Evolutionary conservation across 202 grass and related monocot species (phyloP).

Genomic region (Zizania palustris): DNA sequence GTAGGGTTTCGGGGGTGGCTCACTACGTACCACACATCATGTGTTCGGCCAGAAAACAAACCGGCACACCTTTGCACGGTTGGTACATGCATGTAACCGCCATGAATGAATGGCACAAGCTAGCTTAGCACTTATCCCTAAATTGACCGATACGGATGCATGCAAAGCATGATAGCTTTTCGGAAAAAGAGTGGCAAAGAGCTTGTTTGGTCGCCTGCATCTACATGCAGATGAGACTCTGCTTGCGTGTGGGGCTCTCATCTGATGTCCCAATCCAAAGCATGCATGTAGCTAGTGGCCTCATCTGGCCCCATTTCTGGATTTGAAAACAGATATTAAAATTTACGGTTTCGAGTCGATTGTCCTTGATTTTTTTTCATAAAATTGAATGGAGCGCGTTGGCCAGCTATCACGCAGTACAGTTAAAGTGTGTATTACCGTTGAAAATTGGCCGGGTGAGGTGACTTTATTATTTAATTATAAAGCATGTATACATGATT

Average conservation of each 20-base stretch:
- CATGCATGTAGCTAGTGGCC: too few species aligned
- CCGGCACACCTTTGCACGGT: slow-evolving; percentile 3
- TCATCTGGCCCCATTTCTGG: too few species aligned
- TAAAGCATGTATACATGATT: too few species aligned
- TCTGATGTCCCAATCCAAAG: background rate
- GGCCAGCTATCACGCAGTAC: too few species aligned
- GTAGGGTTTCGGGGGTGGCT: background rate
- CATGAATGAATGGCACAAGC: background rate
- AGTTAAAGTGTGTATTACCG: too few species aligned
- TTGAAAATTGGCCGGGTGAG: too few species aligned
- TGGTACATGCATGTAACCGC: background rate
- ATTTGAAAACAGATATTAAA: too few species aligned
- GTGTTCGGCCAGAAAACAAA: background rate
- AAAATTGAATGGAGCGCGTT: too few species aligned
- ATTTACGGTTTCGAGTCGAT: too few species aligned
- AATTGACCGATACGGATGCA: background rate
- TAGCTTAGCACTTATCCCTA: background rate
- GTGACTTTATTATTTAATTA: too few species aligned
- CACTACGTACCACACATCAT: background rate
- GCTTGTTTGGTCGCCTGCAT: background rate
- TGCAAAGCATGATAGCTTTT: background rate
- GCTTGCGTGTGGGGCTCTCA: background rate
- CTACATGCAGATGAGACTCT: too few species aligned
- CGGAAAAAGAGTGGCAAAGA: background rate
- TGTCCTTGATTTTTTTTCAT: too few species aligned